Base-by-base conservation (phyloP, 2,329 filamentous ascomycete species). In the Calonectria pteridis region DNA sequence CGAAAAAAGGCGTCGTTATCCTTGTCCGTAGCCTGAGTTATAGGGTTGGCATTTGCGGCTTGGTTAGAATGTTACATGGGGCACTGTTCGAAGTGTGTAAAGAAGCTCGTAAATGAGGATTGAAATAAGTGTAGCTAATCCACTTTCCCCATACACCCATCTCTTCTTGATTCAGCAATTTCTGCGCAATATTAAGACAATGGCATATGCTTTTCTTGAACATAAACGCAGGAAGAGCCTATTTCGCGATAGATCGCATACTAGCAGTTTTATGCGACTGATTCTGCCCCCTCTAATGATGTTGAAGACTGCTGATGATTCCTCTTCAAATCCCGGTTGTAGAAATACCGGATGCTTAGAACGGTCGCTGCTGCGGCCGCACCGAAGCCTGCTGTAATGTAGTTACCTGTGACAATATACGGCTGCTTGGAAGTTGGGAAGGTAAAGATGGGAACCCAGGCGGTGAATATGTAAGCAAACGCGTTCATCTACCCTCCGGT, bases 351-450 rank as follows among this genome's bases (percentile, higher is more conserved):
- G 7, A 66, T 66, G 5, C 11, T 13, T 3, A 66, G 29, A 20
- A 51, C 28, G 1, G 46, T 49, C 3, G 49, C 14, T 13, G 20
- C 63, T 4, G 40, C 63, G 0, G 43, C 37, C 1, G 29, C 63
- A 35, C 63, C 40, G 14, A 66, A 66, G 20, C 63, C 63, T 1
- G 63, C 63, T 23, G 63, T 66, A 18, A 66, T 66, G 18, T 66
- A 66, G 43, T 66, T 66, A 26, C 43, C 63, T 26, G 63, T 66
- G 3, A 66, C 63, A 51, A 66, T 66, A 13, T 66, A 66, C 33
- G 63, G 63, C 9, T 66, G 63, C 46, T 23, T 23, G 14, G 18
- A 49, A 9, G 63, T 51, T 14, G 63, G 63, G 43, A 66, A 66
- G 1, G 63, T 66, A 51, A 66, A 66, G 29, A 66, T 66, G 3